Percentiles rank a stretch among this genome's conserved stretches.
These are phyloP conservation scores for Chimonanthus praecox DNA, from an alignment of 164 flowering plant genomes.

Conservation along the genomic window DNA sequence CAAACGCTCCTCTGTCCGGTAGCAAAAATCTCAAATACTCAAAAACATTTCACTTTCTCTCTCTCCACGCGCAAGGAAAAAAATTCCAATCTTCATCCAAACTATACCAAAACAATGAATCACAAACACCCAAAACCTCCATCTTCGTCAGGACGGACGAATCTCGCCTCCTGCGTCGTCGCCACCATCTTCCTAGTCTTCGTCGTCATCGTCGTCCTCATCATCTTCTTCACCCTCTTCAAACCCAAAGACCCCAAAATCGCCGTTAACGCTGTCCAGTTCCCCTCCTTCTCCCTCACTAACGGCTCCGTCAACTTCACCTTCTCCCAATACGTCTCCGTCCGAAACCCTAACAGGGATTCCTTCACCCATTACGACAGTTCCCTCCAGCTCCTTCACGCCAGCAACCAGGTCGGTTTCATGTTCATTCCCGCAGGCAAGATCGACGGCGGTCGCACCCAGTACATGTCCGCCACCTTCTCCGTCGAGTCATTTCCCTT, in stretches of 20 bases:
- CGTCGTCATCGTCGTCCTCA: slow-evolving; percentile 45
- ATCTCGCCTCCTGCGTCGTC: slow-evolving; percentile 80
- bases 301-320: slow-evolving; percentile 78
- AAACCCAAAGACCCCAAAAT: slow-evolving; percentile 70
- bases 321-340: slow-evolving; percentile 74
- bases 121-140: not conserved
- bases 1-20: no score
- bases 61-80: not conserved
- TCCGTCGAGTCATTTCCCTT: slow-evolving; percentile 70
- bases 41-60: not conserved
- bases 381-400: slow-evolving; percentile 73
- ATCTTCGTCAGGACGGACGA: slow-evolving; percentile 34
- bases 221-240: slow-evolving; percentile 84
- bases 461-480: slow-evolving; percentile 84
- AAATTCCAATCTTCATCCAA: not conserved
- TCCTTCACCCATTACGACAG: slow-evolving; percentile 87
- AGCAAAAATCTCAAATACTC: not conserved
- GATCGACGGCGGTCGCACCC: slow-evolving; percentile 57
- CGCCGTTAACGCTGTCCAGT: slow-evolving; percentile 60
- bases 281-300: slow-evolving; percentile 70
- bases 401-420: slow-evolving; percentile 72
- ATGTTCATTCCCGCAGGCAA: slow-evolving; percentile 96
- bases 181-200: slow-evolving; percentile 75
- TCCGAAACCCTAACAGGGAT: slow-evolving; percentile 75
- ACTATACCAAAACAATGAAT: not conserved